Evolutionary conservation across 208 protist species (phyloP).

Genomic region (Crithidia expoeki): DNA sequence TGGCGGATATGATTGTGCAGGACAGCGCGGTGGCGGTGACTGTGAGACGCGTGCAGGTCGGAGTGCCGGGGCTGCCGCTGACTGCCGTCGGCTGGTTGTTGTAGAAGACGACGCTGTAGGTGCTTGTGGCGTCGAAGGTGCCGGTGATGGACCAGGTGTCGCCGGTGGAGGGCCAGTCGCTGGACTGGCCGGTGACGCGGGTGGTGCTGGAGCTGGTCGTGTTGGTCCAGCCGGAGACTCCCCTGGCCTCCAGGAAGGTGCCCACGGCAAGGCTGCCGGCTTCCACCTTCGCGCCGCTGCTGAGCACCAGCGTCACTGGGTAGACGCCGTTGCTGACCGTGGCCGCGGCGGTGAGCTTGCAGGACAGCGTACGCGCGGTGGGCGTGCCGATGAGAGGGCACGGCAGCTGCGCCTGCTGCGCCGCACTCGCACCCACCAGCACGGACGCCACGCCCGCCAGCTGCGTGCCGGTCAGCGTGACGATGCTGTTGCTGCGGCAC

Average conservation of each 20-base stretch:
- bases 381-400: not conserved
- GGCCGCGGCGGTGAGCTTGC: slow-evolving; percentile 12
- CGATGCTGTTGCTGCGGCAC: slow-evolving; percentile 10
- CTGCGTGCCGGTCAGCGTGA: slow-evolving; percentile 20
- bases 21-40: slow-evolving; percentile 23
- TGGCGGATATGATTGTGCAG: slow-evolving; percentile 32
- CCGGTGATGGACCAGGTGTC: too few species aligned
- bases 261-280: too few species aligned
- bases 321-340: slow-evolving; percentile 22
- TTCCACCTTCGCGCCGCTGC: too few species aligned
- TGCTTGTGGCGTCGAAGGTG: too few species aligned
- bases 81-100: slow-evolving; percentile 1
- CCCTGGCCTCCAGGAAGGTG: too few species aligned
- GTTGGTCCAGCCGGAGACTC: too few species aligned
- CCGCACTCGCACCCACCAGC: slow-evolving; percentile 13
- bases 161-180: too few species aligned
- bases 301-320: too few species aligned
- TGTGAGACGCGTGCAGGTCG: slow-evolving; percentile 7
- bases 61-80: slow-evolving; percentile 4
- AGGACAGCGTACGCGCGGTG: slow-evolving; percentile 2
- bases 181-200: too few species aligned
- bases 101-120: too few species aligned
- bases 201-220: too few species aligned
- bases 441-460: slow-evolving; percentile 13
- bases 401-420: not conserved